phyloP scores from a whole-genome alignment of 2,329 filamentous ascomycete genomes.

The Venturia effusa region DNA sequence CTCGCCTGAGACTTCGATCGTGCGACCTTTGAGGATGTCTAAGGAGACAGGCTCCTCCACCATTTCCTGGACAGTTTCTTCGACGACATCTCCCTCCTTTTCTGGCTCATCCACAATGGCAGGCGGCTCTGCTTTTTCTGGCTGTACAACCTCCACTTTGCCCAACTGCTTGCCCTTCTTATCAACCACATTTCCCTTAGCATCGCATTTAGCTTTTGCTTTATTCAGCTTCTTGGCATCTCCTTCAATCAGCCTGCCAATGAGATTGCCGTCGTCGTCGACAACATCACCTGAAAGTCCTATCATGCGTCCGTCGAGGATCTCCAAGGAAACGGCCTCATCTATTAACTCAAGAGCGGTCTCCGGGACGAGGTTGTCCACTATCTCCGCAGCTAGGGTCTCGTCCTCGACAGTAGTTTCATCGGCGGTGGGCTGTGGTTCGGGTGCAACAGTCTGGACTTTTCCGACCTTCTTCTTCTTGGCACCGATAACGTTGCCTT shows the following conservation, averaged over 20 bases:
- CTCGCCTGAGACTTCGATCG: slow-evolving; percentile 47
- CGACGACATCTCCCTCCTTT: slow-evolving; percentile 36
- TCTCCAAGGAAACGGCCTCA: not conserved
- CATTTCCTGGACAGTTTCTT: slow-evolving; percentile 30
- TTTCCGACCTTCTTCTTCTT: slow-evolving; percentile 53
- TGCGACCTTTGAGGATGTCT: slow-evolving; percentile 39
- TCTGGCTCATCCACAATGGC: slow-evolving; percentile 19
- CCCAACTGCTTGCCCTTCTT: slow-evolving; percentile 39
- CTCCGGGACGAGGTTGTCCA: not conserved
- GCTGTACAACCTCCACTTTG: slow-evolving; percentile 37
- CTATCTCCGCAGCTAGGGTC: not conserved
- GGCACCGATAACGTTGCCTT: slow-evolving; percentile 54
- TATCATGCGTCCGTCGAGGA: not conserved
- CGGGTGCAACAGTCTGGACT: slow-evolving; percentile 40
- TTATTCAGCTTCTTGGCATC: slow-evolving; percentile 5
- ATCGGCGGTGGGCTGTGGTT: not conserved
- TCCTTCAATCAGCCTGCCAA: slow-evolving; percentile 5
- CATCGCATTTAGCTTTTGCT: slow-evolving; percentile 2
- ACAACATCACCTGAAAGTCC: not conserved
- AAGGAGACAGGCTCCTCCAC: slow-evolving; percentile 24
- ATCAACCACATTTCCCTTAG: slow-evolving; percentile 19
- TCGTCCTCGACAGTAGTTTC: not conserved
- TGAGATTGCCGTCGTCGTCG: not conserved
- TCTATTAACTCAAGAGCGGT: not conserved
- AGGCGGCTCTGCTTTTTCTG: slow-evolving; percentile 29